phyloP scores from a whole-genome alignment of 1,139 yeast species.

The Arxiozyma telluris region DNA sequence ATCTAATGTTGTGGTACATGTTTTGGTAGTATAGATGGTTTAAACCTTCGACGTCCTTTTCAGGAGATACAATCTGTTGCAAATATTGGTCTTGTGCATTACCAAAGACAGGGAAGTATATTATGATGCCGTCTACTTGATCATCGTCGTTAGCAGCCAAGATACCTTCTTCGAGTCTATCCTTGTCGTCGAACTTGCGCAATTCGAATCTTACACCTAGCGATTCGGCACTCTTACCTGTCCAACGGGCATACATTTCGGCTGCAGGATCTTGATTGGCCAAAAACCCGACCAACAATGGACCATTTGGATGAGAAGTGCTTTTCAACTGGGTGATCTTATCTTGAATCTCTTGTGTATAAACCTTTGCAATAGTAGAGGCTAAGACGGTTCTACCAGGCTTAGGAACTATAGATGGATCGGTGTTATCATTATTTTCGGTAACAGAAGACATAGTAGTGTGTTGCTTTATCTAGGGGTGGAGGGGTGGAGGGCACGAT shows the following conservation, averaged over 20 bases:
- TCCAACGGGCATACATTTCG: slow-evolving; percentile 90
- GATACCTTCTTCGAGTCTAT: slow-evolving; percentile 74
- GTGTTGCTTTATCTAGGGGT: too few species aligned
- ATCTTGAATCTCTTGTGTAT: slow-evolving; percentile 56
- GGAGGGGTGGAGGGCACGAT: too few species aligned
- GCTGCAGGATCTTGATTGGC: slow-evolving; percentile 96
- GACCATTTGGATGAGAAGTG: slow-evolving; percentile 30
- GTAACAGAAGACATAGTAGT: neutral
- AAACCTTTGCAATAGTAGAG: slow-evolving; percentile 76
- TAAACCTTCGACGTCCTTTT: slow-evolving; percentile 93
- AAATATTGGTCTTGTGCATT: slow-evolving; percentile 90
- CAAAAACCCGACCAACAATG: slow-evolving; percentile 78
- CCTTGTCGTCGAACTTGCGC: slow-evolving; percentile 57
- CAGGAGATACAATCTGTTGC: slow-evolving; percentile 75
- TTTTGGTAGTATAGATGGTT: slow-evolving; percentile 87
- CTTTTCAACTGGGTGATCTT: slow-evolving; percentile 44
- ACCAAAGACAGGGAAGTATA: slow-evolving; percentile 97
- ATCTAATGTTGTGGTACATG: slow-evolving; percentile 86
- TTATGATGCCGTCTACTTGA: slow-evolving; percentile 83
- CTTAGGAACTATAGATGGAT: slow-evolving; percentile 6
- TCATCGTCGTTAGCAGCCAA: slow-evolving; percentile 74
- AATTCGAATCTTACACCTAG: slow-evolving; percentile 81
- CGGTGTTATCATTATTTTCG: neutral
- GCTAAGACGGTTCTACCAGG: slow-evolving; percentile 81
- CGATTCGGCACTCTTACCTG: slow-evolving; percentile 79